Base-by-base conservation (phyloP, 2,329 filamentous ascomycete genomes). In the Fusarium goolgardi region DNA sequence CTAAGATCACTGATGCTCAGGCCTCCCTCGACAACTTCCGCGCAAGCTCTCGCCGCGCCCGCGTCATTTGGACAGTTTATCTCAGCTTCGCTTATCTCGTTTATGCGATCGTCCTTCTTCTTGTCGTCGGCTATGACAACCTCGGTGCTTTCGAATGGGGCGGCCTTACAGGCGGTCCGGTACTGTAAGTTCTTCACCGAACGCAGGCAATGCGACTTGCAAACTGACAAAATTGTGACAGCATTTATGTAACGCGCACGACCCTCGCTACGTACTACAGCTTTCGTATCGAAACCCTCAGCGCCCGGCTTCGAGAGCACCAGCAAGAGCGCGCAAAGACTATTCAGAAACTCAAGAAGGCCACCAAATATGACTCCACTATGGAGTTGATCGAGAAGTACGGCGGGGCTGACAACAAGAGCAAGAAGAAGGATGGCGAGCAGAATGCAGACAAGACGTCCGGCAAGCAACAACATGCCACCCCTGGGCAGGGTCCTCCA, bases 291-390 rank as follows among this genome's bases (percentile, higher is more conserved):
- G 86, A 90, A 23, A 88, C 84, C 18, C 85, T 92, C 13, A 87
- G 91, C 70, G 79, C 84, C 39, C 86, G 90, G 40, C 84, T 98
- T 31, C 91, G 95, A 72, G 87, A 87, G 21, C 86, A 94, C 35
- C 89, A 94, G 73, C 87, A 88, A 55, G 92, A 97, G 78, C 89
- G 95, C 55, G 88, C 92, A 61, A 89, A 89, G 72, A 97, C 94
- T 3, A 98, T 99, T 69, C 91, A 97, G 77, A 94, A 94, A 80
- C 88, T 99, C 67, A 99, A 99, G 80, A 90, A 91, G 60, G 94
- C 94, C 27, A 99, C 96, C 34, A 97, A 92, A 78, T 99, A 97
- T 81, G 93, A 98, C 79, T 96, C 94, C 32, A 99, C 96, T 2
- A 88, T 96, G 75, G 89, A 97, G 76, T 81, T 99, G 62, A 86